phyloP scores from a whole-genome alignment of 768 basidiomycete genomes.

The Lactarius quietus region DNA sequence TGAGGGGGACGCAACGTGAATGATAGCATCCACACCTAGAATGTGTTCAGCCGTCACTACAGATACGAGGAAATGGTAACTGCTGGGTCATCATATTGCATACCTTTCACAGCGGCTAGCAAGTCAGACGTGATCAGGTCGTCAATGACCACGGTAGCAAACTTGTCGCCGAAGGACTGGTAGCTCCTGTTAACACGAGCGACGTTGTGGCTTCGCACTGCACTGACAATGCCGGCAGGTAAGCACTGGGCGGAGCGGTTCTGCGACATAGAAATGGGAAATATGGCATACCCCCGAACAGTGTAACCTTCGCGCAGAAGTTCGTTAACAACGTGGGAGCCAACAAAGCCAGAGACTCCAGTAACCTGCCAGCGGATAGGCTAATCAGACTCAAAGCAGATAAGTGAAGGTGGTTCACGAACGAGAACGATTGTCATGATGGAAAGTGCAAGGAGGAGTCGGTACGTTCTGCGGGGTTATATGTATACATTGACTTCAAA shows the following conservation, averaged over 20 bases:
- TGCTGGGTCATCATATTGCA: neutral
- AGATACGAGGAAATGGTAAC: neutral
- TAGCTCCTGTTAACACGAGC: slow-evolving; percentile 18
- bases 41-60: neutral
- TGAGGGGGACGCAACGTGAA: slow-evolving; percentile 22
- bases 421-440: slow-evolving; percentile 14
- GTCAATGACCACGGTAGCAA: slow-evolving; percentile 25
- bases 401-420: neutral
- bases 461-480: neutral
- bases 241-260: neutral
- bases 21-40: slow-evolving; percentile 21
- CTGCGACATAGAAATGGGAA: too few relatives aligned
- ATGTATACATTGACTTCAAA: neutral
- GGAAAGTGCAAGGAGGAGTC: neutral
- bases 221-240: slow-evolving; percentile 6
- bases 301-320: slow-evolving; percentile 45
- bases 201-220: slow-evolving; percentile 27
- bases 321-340: slow-evolving; percentile 30
- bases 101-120: slow-evolving; percentile 26
- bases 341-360: slow-evolving; percentile 41
- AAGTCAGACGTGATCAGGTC: slow-evolving; percentile 29
- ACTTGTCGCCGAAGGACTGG: slow-evolving; percentile 21
- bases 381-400: neutral
- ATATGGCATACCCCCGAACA: slow-evolving; percentile 41
- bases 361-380: slow-evolving; percentile 35